These are phyloP conservation scores for Pelargonium citronellum DNA, from an alignment of 441 rosid genomes.

Conservation along the genomic window DNA sequence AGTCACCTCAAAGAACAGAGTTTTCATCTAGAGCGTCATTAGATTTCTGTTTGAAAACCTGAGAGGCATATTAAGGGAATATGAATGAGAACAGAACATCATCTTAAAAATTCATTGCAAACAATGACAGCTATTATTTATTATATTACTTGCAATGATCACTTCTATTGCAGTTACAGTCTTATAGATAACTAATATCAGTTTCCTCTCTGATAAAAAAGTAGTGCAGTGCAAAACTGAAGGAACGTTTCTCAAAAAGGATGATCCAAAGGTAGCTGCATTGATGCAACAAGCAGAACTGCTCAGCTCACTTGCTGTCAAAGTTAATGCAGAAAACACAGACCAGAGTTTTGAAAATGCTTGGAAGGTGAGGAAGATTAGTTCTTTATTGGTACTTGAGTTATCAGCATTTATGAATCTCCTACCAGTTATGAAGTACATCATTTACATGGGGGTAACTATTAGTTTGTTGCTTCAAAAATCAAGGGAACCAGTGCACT, in stretches of 20 bases:
- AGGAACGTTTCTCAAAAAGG: constrained; percentile 71
- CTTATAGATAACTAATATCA: not conserved
- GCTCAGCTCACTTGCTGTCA: constrained; percentile 71
- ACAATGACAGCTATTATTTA: not conserved
- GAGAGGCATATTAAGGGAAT: not conserved
- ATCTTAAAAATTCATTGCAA: not conserved
- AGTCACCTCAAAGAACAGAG: constrained; percentile 15
- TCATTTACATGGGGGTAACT: too few species aligned
- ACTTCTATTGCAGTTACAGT: not conserved
- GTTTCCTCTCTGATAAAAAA: constrained; percentile 21
- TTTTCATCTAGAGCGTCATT: not conserved
- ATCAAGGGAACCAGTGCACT: too few species aligned
- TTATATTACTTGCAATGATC: not conserved
- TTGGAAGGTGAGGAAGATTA: constrained; percentile 64
- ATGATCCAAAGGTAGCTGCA: constrained; percentile 74
- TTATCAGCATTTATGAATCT: not conserved
- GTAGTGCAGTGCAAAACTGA: constrained; percentile 46
- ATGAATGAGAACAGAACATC: not conserved
- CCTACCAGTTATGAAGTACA: not conserved
- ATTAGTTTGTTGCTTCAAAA: too few species aligned
- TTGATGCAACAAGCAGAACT: constrained; percentile 92
- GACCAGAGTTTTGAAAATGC: constrained; percentile 92
- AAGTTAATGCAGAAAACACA: constrained; percentile 64
- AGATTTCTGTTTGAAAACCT: not conserved
- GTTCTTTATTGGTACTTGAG: constrained; percentile 5